Conservation (phyloP, 257 asterid genomes). For the Solanum paucissectum region DNA sequence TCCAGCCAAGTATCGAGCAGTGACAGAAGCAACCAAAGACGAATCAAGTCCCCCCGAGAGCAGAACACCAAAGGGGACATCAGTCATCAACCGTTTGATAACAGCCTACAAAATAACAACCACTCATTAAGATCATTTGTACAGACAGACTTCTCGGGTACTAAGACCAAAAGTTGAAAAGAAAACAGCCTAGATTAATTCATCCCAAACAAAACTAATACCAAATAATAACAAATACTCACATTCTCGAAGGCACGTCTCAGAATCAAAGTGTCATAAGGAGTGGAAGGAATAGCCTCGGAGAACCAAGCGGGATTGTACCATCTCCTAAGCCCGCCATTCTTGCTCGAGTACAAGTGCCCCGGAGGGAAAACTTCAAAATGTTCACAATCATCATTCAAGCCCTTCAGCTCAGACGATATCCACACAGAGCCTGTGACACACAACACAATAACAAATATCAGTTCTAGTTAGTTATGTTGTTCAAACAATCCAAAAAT, state of each 20-base stretch:
- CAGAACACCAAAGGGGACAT: constrained; percentile 95
- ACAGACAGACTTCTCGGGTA: not conserved
- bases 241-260: constrained; percentile 85
- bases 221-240: constrained; percentile 8
- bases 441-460: not conserved
- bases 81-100: constrained; percentile 87
- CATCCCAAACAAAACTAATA: not conserved
- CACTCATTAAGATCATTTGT: not conserved
- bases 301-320: constrained; percentile 88
- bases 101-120: constrained; percentile 49
- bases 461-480: not conserved
- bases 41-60: constrained; percentile 98
- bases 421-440: constrained; percentile 85
- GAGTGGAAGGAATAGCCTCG: constrained; percentile 73
- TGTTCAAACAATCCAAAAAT: not conserved
- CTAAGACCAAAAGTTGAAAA: not conserved
- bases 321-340: constrained; percentile 65
- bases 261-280: constrained; percentile 70
- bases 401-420: constrained; percentile 81
- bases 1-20: constrained; percentile 81
- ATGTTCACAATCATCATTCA: constrained; percentile 85
- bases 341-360: constrained; percentile 82
- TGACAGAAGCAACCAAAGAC: constrained; percentile 78
- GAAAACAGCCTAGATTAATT: not conserved
- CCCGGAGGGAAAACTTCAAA: constrained; percentile 93